Percentiles rank a stretch among this genome's conserved stretches.
phyloP scores from a whole-genome alignment of 2,329 filamentous ascomycete genomes.

The Sporothrix dimorphospora region DNA sequence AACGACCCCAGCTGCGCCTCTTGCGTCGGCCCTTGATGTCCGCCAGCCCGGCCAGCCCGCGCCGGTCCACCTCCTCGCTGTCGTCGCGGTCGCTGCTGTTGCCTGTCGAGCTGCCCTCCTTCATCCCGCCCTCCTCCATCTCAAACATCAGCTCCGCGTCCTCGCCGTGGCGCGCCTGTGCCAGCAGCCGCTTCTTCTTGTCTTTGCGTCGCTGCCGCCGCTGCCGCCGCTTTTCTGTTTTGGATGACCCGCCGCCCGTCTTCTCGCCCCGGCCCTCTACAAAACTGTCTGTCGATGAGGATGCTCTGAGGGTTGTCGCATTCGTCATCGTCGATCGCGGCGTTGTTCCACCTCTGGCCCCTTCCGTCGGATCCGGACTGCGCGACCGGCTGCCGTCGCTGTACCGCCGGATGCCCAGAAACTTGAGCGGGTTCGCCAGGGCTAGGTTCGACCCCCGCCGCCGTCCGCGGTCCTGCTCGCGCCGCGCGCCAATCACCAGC shows the following conservation, averaged over 20 bases:
- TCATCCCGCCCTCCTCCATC: slow-evolving; percentile 80
- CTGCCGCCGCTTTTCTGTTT: slow-evolving; percentile 45
- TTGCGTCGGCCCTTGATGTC: slow-evolving; percentile 44
- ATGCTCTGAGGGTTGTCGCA: slow-evolving; percentile 43
- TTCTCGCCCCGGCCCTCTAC: background rate
- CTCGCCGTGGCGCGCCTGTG: slow-evolving; percentile 63
- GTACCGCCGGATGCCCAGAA: slow-evolving; percentile 45
- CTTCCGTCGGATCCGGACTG: background rate
- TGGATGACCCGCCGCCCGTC: background rate
- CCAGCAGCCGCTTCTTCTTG: slow-evolving; percentile 57
- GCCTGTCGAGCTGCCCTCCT: slow-evolving; percentile 66
- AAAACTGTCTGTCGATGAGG: slow-evolving; percentile 36
- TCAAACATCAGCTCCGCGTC: slow-evolving; percentile 82
- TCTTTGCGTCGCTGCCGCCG: slow-evolving; percentile 55
- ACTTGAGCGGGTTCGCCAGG: slow-evolving; percentile 54
- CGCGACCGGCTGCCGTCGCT: slow-evolving; percentile 41
- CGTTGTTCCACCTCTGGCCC: slow-evolving; percentile 1
- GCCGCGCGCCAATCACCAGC: slow-evolving; percentile 58
- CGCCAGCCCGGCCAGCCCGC: slow-evolving; percentile 53
- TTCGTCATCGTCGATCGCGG: slow-evolving; percentile 9
- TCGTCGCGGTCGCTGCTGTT: slow-evolving; percentile 64
- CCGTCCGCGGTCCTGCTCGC: slow-evolving; percentile 53
- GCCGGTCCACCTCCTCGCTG: slow-evolving; percentile 63
- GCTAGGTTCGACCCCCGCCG: slow-evolving; percentile 51
- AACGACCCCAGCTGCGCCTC: slow-evolving; percentile 49